Conservation (phyloP, 2,329 filamentous ascomycete genomes). For the Botryosphaeria dothidea region DNA sequence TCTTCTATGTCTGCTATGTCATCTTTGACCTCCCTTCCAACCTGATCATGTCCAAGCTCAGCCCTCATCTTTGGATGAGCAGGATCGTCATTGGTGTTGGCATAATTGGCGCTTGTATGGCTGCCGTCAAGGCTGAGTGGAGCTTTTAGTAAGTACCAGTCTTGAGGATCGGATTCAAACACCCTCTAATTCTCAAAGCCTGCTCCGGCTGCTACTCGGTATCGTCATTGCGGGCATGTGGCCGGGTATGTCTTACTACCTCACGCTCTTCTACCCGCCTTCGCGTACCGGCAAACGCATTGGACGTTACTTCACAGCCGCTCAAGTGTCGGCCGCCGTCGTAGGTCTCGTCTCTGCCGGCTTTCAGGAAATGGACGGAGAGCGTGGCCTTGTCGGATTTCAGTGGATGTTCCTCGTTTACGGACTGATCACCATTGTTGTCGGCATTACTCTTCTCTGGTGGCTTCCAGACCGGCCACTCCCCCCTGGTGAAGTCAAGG, state of each 20-base stretch:
- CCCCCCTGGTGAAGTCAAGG: constrained; percentile 62
- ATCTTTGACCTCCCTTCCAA: constrained; percentile 88
- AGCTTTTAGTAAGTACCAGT: constrained; percentile 66
- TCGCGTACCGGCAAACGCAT: constrained; percentile 85
- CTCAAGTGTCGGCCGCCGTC: constrained; percentile 84
- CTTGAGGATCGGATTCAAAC: constrained; percentile 22
- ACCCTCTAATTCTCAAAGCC: constrained; percentile 37
- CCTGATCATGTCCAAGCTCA: constrained; percentile 81
- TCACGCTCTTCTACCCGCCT: constrained; percentile 89
- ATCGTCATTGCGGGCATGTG: constrained; percentile 91
- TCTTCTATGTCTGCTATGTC: constrained; percentile 93
- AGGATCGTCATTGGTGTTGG: constrained; percentile 87
- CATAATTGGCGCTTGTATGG: constrained; percentile 79
- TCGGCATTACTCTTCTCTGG: constrained; percentile 77
- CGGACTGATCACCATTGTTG: constrained; percentile 70
- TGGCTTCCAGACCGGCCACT: constrained; percentile 86
- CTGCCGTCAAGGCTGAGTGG: constrained; percentile 79
- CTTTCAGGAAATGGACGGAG: constrained; percentile 87
- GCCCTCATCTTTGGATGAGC: constrained; percentile 88
- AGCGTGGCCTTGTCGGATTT: constrained; percentile 74
- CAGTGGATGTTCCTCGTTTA: constrained; percentile 94
- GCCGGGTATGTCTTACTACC: constrained; percentile 92
- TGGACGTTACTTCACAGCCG: constrained; percentile 84
- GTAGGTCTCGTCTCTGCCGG: constrained; percentile 88
- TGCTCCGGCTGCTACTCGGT: constrained; percentile 82